Evolutionary conservation across 2,329 filamentous ascomycete genomes (phyloP).

Genomic region (Stachybotrys elegans): DNA sequence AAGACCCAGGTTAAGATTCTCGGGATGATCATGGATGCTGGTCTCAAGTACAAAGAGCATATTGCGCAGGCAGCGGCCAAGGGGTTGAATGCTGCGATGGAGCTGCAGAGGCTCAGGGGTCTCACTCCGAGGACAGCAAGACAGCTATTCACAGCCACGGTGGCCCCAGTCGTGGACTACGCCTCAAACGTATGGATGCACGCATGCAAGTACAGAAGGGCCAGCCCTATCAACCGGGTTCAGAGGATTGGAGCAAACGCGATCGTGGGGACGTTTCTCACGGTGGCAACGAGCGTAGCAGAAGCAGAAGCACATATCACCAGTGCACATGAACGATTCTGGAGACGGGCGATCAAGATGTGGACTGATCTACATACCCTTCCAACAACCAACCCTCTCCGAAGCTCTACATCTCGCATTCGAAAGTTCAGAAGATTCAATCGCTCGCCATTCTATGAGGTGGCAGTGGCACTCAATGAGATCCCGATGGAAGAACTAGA

Average conservation of each 20-base stretch:
- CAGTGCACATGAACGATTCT: slow-evolving; percentile 10
- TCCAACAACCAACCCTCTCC: slow-evolving; percentile 6
- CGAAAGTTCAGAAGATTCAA: slow-evolving; percentile 7
- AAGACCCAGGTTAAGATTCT: slow-evolving; percentile 11
- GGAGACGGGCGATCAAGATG: slow-evolving; percentile 10
- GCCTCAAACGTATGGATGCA: slow-evolving; percentile 19
- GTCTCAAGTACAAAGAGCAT: slow-evolving; percentile 18
- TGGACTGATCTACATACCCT: slow-evolving; percentile 7
- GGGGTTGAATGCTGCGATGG: slow-evolving; percentile 15
- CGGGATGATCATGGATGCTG: slow-evolving; percentile 9
- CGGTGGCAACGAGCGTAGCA: slow-evolving; percentile 12
- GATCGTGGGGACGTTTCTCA: slow-evolving; percentile 12
- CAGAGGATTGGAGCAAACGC: slow-evolving; percentile 11
- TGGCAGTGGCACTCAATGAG: neutral
- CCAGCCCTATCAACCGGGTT: slow-evolving; percentile 6
- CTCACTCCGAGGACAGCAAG: slow-evolving; percentile 15
- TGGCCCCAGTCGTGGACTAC: slow-evolving; percentile 17
- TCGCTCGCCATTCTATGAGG: slow-evolving; percentile 6
- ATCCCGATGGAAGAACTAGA: slow-evolving; percentile 6
- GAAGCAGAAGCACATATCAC: slow-evolving; percentile 15
- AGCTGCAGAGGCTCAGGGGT: slow-evolving; percentile 12
- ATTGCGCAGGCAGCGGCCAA: slow-evolving; percentile 15
- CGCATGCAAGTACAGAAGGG: slow-evolving; percentile 10
- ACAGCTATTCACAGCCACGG: slow-evolving; percentile 16
- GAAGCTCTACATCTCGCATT: slow-evolving; percentile 4